Conservation (phyloP, 371 early-diverging fungal species). For the Mortierella sp. region DNA sequence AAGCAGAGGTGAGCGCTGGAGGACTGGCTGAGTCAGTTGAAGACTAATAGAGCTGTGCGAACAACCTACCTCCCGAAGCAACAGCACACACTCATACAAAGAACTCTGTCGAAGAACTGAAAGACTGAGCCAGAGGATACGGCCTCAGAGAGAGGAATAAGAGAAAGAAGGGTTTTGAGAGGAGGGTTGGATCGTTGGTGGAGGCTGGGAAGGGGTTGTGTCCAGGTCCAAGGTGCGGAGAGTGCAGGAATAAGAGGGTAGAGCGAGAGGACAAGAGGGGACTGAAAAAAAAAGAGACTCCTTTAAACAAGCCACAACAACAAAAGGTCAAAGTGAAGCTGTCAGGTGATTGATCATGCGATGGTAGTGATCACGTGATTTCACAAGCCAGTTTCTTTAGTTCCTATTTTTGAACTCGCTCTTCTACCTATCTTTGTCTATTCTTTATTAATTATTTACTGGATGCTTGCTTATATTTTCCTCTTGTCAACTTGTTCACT, state of each 20-base stretch:
- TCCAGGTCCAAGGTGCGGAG: constrained; percentile 13
- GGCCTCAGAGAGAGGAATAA: background rate
- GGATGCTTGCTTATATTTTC: no score
- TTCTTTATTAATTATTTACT: no score
- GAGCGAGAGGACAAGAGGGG: background rate
- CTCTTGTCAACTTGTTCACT: no score
- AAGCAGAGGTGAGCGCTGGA: background rate
- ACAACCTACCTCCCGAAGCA: background rate
- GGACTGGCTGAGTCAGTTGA: background rate
- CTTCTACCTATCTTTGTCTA: no score
- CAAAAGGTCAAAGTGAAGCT: no score
- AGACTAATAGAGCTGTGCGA: background rate
- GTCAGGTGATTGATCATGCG: no score
- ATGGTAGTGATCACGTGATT: no score
- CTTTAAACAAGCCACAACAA: background rate
- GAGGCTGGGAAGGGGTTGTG: background rate
- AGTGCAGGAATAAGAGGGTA: constrained; percentile 30
- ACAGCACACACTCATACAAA: background rate
- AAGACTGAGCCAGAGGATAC: background rate
- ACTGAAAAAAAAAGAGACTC: background rate
- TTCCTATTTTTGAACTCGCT: no score
- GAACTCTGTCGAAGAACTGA: background rate
- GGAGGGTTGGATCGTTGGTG: no score
- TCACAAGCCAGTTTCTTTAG: no score
- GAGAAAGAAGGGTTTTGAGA: background rate